Evolutionary conservation across 192 early-diverging fungal species (phyloP).

Genomic region (Coemansia sp.): DNA sequence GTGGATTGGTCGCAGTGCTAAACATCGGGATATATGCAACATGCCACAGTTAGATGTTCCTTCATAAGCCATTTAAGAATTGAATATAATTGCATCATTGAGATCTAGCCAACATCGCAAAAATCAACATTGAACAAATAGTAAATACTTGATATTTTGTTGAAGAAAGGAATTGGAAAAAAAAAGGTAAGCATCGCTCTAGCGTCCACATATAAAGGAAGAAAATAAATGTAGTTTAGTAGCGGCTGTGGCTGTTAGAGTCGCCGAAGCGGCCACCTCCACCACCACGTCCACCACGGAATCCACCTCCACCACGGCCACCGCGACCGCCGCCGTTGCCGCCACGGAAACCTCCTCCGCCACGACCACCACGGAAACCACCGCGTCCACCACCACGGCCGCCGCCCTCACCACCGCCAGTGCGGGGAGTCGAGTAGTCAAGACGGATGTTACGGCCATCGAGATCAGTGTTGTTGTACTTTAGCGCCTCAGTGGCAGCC

Average conservation of each 20-base stretch:
- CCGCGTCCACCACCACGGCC: conserved; percentile 39
- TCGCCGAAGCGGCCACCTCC: conserved; percentile 4
- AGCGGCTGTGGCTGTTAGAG: conserved; percentile 12
- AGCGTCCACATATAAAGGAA: background rate
- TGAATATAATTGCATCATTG: too few species aligned
- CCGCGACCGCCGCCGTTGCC: conserved; percentile 25
- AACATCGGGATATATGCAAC: too few species aligned
- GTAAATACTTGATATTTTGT: background rate
- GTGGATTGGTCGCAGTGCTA: too few species aligned
- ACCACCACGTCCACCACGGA: conserved; percentile 54
- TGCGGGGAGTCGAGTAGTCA: conserved; percentile 72
- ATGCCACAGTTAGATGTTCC: too few species aligned
- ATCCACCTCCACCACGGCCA: conserved; percentile 8
- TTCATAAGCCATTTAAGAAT: too few species aligned
- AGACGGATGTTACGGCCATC: conserved; percentile 82
- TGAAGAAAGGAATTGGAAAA: background rate
- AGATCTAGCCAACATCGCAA: too few species aligned
- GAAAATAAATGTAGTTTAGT: conserved; percentile 9
- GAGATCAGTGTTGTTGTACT: conserved; percentile 76
- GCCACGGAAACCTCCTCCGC: conserved; percentile 10
- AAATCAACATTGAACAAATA: background rate
- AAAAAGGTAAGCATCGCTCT: background rate
- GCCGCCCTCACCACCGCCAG: conserved; percentile 41
- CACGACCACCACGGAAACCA: conserved; percentile 52
- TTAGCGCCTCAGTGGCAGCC: conserved; percentile 92